Evolutionary conservation across 345 rosid species (phyloP), one percentile per base, ranked within the genome.

Genomic region (Cardamine occulta): DNA sequence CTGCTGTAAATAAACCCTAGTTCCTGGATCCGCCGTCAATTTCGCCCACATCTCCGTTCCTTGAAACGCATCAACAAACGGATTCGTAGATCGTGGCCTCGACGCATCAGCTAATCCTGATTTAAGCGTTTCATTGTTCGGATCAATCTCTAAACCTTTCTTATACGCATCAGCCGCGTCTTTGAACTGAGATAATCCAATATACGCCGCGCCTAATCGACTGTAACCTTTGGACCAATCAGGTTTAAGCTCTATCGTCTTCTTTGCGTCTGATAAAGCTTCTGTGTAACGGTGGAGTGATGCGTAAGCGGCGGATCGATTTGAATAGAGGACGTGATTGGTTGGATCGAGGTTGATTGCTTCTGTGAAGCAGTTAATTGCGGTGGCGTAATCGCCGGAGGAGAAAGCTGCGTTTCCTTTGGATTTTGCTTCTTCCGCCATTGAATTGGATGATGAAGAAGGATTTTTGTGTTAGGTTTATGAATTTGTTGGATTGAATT

Each of bases 11-110:
- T 67, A 95, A 26, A 26, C 66, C 77, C 97, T 86, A 19, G 97
- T 90, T 3, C 80, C 42, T 1, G 97, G 89, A 85, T 95, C 97
- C 44, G 97, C 97, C n/a, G 91, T 86, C 76, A 92, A 63, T 72
- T 90, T 95, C 59, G 93, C 82, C 99, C 99, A 95, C 96, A 92
- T 88, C 87, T 95, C 97, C 23, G 91, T 85, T 1, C 97, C 97
- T 14, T 85, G 75, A 52, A 95, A 92, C 32, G 84, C 89, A 18
- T 91, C 93, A 4, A 86, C 90, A 24, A 92, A 90, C 2, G 91
- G 97, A 62, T 74, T 88, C 73, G 63, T 52, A 2, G 84, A 81
- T 23, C 88, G 75, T 65, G 88, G 68, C 14, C 88, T 71, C 14
- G 71, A 70, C 7, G 82, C 93, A 63, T 92, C 97, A 19, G 91